Conservation (phyloP, 2,329 filamentous ascomycete genomes). For the Esteya vermicola region DNA sequence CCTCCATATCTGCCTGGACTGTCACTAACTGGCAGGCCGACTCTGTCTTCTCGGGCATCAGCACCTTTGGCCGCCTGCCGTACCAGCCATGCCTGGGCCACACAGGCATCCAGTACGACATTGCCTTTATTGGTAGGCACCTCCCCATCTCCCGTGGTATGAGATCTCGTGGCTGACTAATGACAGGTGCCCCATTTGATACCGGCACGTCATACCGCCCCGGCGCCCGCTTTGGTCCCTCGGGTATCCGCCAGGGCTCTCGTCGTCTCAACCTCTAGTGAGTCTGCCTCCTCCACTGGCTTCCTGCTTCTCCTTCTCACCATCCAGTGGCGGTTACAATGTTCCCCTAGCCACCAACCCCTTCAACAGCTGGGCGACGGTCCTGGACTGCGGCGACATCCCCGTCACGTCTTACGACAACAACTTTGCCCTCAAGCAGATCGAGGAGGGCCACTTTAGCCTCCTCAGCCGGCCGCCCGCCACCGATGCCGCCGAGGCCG, state of each 20-base stretch:
- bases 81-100: constrained; percentile 66
- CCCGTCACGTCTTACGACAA: constrained; percentile 84
- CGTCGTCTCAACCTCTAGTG: constrained; percentile 79
- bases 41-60: constrained; percentile 78
- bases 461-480: constrained; percentile 57
- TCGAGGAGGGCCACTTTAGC: constrained; percentile 70
- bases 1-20: background rate
- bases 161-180: background rate
- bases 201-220: constrained; percentile 76
- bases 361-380: constrained; percentile 67
- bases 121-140: constrained; percentile 62
- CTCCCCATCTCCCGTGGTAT: background rate
- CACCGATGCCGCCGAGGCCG: constrained; percentile 51
- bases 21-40: constrained; percentile 44
- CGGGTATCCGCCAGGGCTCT: constrained; percentile 74
- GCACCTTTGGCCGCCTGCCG: constrained; percentile 66
- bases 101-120: constrained; percentile 60
- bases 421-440: constrained; percentile 65
- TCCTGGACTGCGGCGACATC: constrained; percentile 74
- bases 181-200: constrained; percentile 65
- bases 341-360: constrained; percentile 68
- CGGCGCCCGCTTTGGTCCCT: constrained; percentile 72
- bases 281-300: constrained; percentile 16
- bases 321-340: constrained; percentile 67
- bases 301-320: background rate